Evolutionary conservation across 805 yeast species (phyloP).

Genomic region (Sugiyamaella americana): DNA sequence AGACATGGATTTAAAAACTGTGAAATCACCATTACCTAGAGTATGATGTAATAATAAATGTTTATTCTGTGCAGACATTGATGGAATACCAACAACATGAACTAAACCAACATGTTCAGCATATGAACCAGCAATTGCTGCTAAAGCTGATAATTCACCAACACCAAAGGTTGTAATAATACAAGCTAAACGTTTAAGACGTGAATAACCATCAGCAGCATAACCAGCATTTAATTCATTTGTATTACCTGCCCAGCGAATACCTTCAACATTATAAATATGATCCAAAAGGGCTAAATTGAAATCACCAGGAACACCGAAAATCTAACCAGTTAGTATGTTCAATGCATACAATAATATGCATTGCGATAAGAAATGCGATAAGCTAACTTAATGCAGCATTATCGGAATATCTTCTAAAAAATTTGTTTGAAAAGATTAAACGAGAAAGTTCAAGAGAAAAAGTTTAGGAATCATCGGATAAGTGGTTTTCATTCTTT

Average conservation of each 20-base stretch:
- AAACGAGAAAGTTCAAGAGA: too few species aligned
- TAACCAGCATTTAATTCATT: conserved; percentile 86
- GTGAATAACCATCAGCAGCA: conserved; percentile 83
- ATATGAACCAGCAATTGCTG: conserved; percentile 83
- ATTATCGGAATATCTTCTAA: too few species aligned
- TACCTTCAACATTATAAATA: conserved; percentile 46
- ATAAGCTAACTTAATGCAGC: too few species aligned
- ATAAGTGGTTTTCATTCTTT: too few species aligned
- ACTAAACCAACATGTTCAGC: conserved; percentile 85
- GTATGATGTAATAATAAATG: conserved; percentile 76
- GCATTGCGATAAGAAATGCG: too few species aligned
- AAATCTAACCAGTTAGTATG: conserved; percentile 26
- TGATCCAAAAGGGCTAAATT: conserved; percentile 59
- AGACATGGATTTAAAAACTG: conserved; percentile 75
- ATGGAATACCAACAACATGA: conserved; percentile 84
- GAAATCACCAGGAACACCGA: conserved; percentile 61
- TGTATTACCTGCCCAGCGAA: conserved; percentile 88
- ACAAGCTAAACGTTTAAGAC: conserved; percentile 71
- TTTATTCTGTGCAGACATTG: conserved; percentile 64
- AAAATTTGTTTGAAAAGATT: too few species aligned
- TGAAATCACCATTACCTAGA: conserved; percentile 76
- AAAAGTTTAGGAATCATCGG: too few species aligned
- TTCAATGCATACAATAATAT: too few species aligned
- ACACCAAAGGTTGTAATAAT: conserved; percentile 85
- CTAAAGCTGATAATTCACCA: conserved; percentile 78